Base-by-base conservation (phyloP, 306 rosid species). In the Arachis stenosperma region DNA sequence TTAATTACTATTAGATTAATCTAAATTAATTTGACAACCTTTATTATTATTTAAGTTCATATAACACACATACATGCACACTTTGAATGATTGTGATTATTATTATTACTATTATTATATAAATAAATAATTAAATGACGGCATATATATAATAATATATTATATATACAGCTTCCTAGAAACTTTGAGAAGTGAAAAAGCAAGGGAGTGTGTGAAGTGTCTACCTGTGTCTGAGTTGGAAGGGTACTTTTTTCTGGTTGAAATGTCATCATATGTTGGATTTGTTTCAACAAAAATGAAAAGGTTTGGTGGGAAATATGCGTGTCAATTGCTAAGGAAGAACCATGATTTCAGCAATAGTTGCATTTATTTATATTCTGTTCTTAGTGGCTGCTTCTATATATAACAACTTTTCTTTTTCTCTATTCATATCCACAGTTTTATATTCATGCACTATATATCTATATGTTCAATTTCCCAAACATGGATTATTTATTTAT, bases 221-320 rank as follows among this genome's bases (percentile, higher is more conserved):
- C 65, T 43, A 81, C 67, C 14, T 59, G 72, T 43, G 65, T 68
- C 68, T 73, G 80, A 78, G 80, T 43, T 65, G 83, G 78, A 82
- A 74, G 73, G 69, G 57, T 79, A 58, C 51, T 70, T 65, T 69
- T 69, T 68, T 69, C 14, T 52, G 43, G 71, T 47, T 78, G 80
- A 78, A 61, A 57, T 69, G 74, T 64, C 55, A 2, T 13, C 17
- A 40, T 62, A 57, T 22, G 67, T 40, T 27, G 62, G 77, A 69
- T 66, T 30, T 76, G 80, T 60, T 51, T 66, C 36, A 43, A 10
- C 7, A 53, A 46, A 46, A 46, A 4, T 46, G 2, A 9, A 7
- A 9, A 7, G 8, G 11, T 22, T 22, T 22, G 27, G 82, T 81
- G 79, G 80, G 74, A 78, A 73, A 41, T 11, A 65, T 74, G 65